Conservation (phyloP, 495 filamentous ascomycete species). For the Hypoxylon cercidicola region DNA sequence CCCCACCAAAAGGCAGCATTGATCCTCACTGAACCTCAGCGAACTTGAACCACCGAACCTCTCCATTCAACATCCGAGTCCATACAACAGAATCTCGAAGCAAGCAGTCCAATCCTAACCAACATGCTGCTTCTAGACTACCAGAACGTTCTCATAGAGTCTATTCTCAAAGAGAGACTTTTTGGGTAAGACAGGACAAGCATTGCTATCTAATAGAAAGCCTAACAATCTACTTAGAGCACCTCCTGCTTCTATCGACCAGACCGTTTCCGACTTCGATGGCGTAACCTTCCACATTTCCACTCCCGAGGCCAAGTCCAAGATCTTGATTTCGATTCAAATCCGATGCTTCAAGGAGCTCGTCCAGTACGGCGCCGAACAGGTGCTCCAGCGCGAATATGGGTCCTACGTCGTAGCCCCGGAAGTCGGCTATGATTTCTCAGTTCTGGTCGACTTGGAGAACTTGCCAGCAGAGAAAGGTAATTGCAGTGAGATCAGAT, state of each 20-base stretch:
- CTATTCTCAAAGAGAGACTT: conserved; percentile 93
- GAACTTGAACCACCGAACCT: conserved; percentile 15
- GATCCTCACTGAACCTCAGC: conserved; percentile 15
- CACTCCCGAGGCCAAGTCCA: conserved; percentile 89
- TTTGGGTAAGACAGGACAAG: conserved; percentile 69
- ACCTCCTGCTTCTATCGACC: conserved; percentile 87
- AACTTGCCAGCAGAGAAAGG: conserved; percentile 81
- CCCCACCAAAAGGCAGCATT: conserved; percentile 31
- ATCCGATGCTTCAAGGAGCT: conserved; percentile 95
- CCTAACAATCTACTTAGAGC: conserved; percentile 63
- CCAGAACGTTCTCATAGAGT: conserved; percentile 97
- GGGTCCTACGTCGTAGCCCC: conserved; percentile 87
- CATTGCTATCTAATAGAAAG: conserved; percentile 1
- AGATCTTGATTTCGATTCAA: conserved; percentile 91
- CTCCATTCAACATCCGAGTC: conserved; percentile 25
- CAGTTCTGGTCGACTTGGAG: conserved; percentile 86
- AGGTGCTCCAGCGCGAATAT: conserved; percentile 93
- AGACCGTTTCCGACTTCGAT: conserved; percentile 98
- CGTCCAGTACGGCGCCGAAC: conserved; percentile 88
- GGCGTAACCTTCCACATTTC: conserved; percentile 97
- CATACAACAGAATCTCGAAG: conserved; percentile 22
- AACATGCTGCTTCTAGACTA: conserved; percentile 98
- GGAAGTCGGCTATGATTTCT: conserved; percentile 95
- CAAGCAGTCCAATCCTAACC: conserved; percentile 35
- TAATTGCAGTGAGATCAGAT: conserved; percentile 28